phyloP scores from a whole-genome alignment of 805 yeast species.

The Debaryomyces castellii region DNA sequence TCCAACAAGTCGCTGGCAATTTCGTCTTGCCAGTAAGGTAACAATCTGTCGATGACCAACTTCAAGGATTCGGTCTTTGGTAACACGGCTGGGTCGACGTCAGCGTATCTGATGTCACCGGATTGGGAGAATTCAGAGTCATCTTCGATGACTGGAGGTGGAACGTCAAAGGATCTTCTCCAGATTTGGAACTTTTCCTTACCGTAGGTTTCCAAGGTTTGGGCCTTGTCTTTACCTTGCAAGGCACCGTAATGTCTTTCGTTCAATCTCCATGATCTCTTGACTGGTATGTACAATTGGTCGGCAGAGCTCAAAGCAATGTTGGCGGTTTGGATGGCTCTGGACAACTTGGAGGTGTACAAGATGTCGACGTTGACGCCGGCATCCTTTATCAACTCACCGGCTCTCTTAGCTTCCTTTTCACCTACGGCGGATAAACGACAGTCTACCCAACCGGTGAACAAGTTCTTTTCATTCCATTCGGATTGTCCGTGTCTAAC shows the following conservation, averaged over 20 bases:
- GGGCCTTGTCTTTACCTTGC: conserved; percentile 98
- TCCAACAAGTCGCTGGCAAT: conserved; percentile 79
- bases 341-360: conserved; percentile 85
- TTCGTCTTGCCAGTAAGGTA: conserved; percentile 95
- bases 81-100: conserved; percentile 79
- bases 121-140: conserved; percentile 79
- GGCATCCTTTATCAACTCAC: conserved; percentile 85
- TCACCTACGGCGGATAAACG: conserved; percentile 79
- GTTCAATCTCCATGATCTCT: conserved; percentile 96
- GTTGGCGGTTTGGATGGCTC: conserved; percentile 98
- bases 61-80: conserved; percentile 95
- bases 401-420: conserved; percentile 91
- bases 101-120: conserved; percentile 81
- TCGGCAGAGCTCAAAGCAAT: conserved; percentile 87
- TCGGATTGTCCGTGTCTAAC: conserved; percentile 99
- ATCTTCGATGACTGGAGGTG: conserved; percentile 86
- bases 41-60: conserved; percentile 91
- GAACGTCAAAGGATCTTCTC: conserved; percentile 97
- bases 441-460: conserved; percentile 99
- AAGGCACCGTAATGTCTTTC: conserved; percentile 99
- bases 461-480: conserved; percentile 96
- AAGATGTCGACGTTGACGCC: conserved; percentile 82
- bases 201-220: conserved; percentile 83
- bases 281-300: conserved; percentile 85
- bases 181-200: conserved; percentile 90